A percentile compares a stretch with the other conserved stretches of the same genome.
These are phyloP conservation scores for Rhizopus delemar DNA, from an alignment of 371 early-diverging fungal genomes.

Conservation along the genomic window DNA sequence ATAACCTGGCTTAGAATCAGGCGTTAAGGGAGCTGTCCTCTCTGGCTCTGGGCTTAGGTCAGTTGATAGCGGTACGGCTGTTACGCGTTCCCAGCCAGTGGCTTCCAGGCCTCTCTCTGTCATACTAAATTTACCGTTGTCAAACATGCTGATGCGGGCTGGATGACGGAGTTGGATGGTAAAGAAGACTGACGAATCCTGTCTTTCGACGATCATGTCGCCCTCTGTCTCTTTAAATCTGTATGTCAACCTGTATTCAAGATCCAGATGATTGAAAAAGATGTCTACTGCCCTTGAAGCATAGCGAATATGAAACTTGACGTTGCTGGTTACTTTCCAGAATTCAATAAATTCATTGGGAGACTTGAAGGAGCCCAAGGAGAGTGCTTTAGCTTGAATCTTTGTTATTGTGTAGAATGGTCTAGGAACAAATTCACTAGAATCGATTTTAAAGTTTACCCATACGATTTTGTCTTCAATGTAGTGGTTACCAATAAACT, in stretches of 20 bases:
- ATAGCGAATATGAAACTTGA: slow-evolving; percentile 20
- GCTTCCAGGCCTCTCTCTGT: neutral
- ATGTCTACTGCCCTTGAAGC: slow-evolving; percentile 25
- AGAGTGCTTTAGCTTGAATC: too few relatives aligned
- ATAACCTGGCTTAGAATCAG: slow-evolving; percentile 10
- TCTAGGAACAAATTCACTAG: too few relatives aligned
- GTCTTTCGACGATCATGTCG: slow-evolving; percentile 29
- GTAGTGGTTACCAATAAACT: too few relatives aligned
- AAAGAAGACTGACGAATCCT: slow-evolving; percentile 2
- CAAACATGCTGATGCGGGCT: slow-evolving; percentile 30
- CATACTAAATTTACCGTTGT: slow-evolving; percentile 3
- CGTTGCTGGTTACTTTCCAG: neutral
- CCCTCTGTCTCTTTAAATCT: slow-evolving; percentile 35
- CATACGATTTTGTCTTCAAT: too few relatives aligned
- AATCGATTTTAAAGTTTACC: too few relatives aligned
- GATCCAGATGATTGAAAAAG: slow-evolving; percentile 27
- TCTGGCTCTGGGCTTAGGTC: neutral
- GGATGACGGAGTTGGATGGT: slow-evolving; percentile 38
- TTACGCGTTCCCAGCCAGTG: slow-evolving; percentile 33
- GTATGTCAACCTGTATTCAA: slow-evolving; percentile 32
- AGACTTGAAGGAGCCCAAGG: too few relatives aligned
- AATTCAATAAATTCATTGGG: too few relatives aligned
- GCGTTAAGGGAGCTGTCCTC: slow-evolving; percentile 14
- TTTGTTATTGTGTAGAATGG: neutral
- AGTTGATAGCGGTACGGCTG: slow-evolving; percentile 20